Base-by-base conservation (phyloP, 2,329 filamentous ascomycete species). In the Pseudogymnoascus sp. region DNA sequence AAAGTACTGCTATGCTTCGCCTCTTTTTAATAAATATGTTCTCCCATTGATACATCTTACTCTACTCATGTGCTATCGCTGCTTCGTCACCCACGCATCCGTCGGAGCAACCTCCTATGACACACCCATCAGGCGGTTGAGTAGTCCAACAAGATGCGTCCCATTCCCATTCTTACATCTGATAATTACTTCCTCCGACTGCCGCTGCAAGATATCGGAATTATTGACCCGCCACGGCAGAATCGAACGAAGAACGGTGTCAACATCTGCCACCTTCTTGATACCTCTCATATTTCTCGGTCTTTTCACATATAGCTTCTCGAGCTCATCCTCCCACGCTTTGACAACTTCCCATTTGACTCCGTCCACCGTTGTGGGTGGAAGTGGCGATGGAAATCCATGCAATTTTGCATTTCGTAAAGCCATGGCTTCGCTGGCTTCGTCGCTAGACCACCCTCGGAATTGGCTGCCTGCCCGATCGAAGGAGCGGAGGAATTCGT, bases 401-500 rank as follows among this genome's bases (percentile, higher is more conserved):
- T 67, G 60, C 6, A 73, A 67, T 63, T 69, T 70, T 60, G 70
- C 71, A 11, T 71, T 60, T 61, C 68, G 60, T 62, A 72, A 65
- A 19, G 63, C 63, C 42, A 66, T 65, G 23, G 13, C 21, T 13
- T 69, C 68, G n/a, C 60, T 67, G 6, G 63, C 65, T 42, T 69
- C 63, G 13, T 66, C 65, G 38, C 64, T 63, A 10, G 63, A 69
- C 68, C 66, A 69, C 26, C 71, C 71, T 66, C 61, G 62, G 63
- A 71, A 67, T 59, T 68, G 67, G 57, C 67, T 69, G 59, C 69
- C 67, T 63, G 65, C 65, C 33, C 65, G 65, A 62, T 60, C 63
- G 47, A 71, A 70, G 33, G 71, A 71, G 42, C 68, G 67, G 4
- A 71, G 64, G 40, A 68, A 70, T 63, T 72, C 70, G 63, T 71